Evolutionary conservation across 2,329 filamentous ascomycete species (phyloP), one percentile per base, ranked within the genome.

Genomic region (Clarireedia homoeocarpa): DNA sequence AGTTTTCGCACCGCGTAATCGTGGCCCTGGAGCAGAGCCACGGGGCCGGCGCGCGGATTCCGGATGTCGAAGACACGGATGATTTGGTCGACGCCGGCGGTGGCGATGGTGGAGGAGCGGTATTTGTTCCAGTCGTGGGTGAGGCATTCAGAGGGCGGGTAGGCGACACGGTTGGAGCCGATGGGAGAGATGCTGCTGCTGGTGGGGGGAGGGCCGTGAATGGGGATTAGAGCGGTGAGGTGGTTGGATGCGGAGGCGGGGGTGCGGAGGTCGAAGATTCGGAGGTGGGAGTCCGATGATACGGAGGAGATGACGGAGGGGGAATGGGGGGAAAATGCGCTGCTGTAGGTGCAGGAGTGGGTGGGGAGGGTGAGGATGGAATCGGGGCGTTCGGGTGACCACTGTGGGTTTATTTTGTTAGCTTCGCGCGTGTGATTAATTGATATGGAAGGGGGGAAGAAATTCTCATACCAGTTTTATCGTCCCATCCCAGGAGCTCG

Each of bases 91-190:
- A 97, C 94, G 54, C 94, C 92, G 1, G 84, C 94, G 0, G 90
- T 90, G 0, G 94, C 94, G 54, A 99, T 76, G 26, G 96, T 77
- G 0, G 84, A 86, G 62, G 91, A 84, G 40, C 88, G 82, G 73
- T 99, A 99, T 73, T 99, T 99, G 75, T 99, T 99, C 94, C 94
- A 99, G 72, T 99, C 94, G 72, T 97, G 94, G 0, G 91, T 96
- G 34, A 99, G 80, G 39, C 89, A 83, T 75, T 99, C 94, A 9
- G 73, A 69, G 27, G 72, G 74, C 50, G 67, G 70, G 57, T 62
- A 68, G 27, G 61, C 63, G 52, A 64, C 67, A 15, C 67, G 65
- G 27, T 67, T 64, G 12, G 63, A 60, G 61, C 65, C 63, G 10
- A 63, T 23, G 4, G 58, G 23, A 34, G 58, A 24, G 9, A 20